These are phyloP conservation scores for Ostreobium quekettii DNA, from an alignment of 139 green algal genomes.

Conservation along the genomic window DNA sequence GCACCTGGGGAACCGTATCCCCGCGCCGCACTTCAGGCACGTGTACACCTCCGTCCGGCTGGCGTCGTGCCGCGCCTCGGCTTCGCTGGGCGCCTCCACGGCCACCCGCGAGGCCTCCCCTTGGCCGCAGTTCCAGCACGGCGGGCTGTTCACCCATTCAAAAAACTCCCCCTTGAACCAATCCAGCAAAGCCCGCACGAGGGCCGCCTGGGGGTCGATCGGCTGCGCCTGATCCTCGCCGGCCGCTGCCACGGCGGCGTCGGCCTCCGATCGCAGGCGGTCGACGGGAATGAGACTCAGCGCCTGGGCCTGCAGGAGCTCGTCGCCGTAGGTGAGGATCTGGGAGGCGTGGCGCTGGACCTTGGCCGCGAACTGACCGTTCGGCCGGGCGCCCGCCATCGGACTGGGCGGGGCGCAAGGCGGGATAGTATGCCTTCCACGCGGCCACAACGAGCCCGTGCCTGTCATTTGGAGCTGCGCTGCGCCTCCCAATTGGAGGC, in stretches of 20 bases:
- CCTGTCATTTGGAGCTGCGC: too few species aligned
- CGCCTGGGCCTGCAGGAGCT: neutral
- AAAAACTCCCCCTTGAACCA: constrained; percentile 17
- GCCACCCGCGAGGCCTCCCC: neutral
- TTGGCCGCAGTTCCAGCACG: constrained; percentile 8
- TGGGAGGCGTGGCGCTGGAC: too few species aligned
- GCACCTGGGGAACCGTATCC: constrained; percentile 41
- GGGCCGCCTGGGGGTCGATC: neutral
- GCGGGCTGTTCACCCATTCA: neutral
- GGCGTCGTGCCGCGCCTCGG: neutral
- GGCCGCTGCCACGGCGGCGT: neutral
- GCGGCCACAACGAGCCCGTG: too few species aligned
- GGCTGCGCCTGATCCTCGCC: neutral
- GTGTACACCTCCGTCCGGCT: constrained; percentile 52
- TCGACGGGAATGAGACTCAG: neutral
- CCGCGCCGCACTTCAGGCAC: constrained; percentile 30
- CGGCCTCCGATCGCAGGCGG: neutral
- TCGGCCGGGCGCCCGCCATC: too few species aligned
- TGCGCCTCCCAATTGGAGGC: too few species aligned
- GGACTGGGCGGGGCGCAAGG: too few species aligned
- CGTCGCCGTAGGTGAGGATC: neutral
- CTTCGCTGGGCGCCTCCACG: neutral
- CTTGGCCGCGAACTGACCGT: too few species aligned
- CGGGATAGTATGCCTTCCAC: too few species aligned
- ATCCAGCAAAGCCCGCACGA: neutral